Percentiles rank a stretch among this genome's conserved stretches.
Evolutionary conservation across 345 rosid species (phyloP).

Genomic region (Cardamine resedifolia): DNA sequence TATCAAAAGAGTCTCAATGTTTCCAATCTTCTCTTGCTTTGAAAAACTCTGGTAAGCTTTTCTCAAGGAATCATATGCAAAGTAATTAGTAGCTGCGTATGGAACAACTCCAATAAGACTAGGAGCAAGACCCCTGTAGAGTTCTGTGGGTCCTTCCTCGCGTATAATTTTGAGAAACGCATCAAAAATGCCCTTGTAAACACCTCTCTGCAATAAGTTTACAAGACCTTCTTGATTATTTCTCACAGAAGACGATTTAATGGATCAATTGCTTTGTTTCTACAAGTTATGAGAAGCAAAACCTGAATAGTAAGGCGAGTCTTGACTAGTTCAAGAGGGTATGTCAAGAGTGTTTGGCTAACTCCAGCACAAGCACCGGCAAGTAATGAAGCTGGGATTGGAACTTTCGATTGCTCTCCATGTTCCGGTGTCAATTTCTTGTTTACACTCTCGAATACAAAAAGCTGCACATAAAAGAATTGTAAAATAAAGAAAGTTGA

Average conservation of each 20-base stretch:
- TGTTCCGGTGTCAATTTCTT: slow-evolving; percentile 64
- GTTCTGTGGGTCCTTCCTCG: slow-evolving; percentile 84
- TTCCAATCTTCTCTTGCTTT: slow-evolving; percentile 85
- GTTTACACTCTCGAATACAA: slow-evolving; percentile 85
- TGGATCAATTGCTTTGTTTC: not conserved
- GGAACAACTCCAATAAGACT: slow-evolving; percentile 96
- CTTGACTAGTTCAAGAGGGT: slow-evolving; percentile 90
- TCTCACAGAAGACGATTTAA: not conserved
- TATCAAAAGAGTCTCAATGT: slow-evolving; percentile 80
- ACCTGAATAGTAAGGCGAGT: slow-evolving; percentile 96
- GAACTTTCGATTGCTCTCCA: slow-evolving; percentile 68
- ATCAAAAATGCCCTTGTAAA: slow-evolving; percentile 68
- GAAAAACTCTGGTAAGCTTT: slow-evolving; percentile 64
- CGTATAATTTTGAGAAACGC: slow-evolving; percentile 75
- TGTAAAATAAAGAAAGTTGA: not conserved
- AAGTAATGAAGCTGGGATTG: slow-evolving; percentile 77
- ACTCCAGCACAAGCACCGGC: slow-evolving; percentile 99
- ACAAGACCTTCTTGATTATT: not conserved
- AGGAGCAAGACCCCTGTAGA: slow-evolving; percentile 91
- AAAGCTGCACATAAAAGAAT: slow-evolving; percentile 55
- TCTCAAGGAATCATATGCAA: slow-evolving; percentile 78
- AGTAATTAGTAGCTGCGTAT: slow-evolving; percentile 90
- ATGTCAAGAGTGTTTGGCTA: slow-evolving; percentile 84
- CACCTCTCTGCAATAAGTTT: slow-evolving; percentile 61
- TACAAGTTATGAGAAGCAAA: not conserved